Evolutionary conservation across 129 eudicot species (phyloP), one percentile per base, ranked within the genome.

Genomic region (Helichrysum umbraculigerum): DNA sequence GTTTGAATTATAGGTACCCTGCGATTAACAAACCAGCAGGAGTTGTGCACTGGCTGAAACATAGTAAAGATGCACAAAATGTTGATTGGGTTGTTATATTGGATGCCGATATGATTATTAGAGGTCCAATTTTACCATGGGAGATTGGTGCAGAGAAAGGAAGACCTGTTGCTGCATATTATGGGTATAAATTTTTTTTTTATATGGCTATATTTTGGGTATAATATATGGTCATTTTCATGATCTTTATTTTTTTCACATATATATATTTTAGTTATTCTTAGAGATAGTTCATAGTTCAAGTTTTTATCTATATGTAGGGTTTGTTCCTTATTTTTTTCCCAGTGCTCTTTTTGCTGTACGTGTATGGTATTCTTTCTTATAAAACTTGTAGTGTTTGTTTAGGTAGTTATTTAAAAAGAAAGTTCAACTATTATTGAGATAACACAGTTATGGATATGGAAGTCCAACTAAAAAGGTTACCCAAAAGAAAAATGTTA

Each of bases 11-110:
- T 81, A 93, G 98, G 99, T 94, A 94, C 77, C 97, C 99, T 60
- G 97, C 99, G 4, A 91, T 91, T 65, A 94, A 94, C 85, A 94
- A 94, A 80, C 99, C 99, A 47, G 99, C 96, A 29, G 99, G 99
- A 62, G 75, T 94, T 14, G 87, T 89, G 17, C 96, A 94, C 75
- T 94, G 99, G 99, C 96, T 94, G 20, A 82, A 86, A 75, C 85
- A 91, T 60, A 94, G 99, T 84, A 72, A 89, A 83, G 96, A 94
- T 16, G 97, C 97, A 11, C 69, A 94, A 20, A 91, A 87, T 73
- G 97, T 94, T 25, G 99, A 94, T 80, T 94, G 99, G 99, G 99
- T 94, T 70, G 93, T 94, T n/a, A 89, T 94, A 59, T 77, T 94
- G 12, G 99, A 94, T 81, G 99, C 99, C 0, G 99, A 94, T 76